Base-by-base conservation (phyloP, 2,329 filamentous ascomycete species). In the Claviceps cyperi region DNA sequence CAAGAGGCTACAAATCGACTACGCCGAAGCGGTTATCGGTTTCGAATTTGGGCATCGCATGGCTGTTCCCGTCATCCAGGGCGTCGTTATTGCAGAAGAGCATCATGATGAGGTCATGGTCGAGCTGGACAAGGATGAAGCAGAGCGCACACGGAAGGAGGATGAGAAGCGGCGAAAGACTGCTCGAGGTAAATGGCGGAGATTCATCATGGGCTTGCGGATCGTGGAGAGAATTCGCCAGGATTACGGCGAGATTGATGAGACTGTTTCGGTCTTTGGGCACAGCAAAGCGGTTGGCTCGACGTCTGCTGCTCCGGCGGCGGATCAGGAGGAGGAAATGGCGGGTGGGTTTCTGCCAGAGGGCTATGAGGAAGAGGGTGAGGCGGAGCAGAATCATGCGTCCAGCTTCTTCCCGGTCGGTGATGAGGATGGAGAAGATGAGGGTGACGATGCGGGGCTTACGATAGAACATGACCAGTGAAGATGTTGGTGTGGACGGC, bases 11-110 rank as follows among this genome's bases (percentile, higher is more conserved):
- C 80, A 80, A 4, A 84, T 97, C 38, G 89, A 96, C 61, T 94
- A 83, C 58, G 92, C 92, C 0, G 92, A 97, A 66, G 92, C 92
- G 1, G 92, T 95, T 2, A 90, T 90, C 0, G 92, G 88, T 1
- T 98, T 98, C 62, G 92, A 98, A 62, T 98, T 97, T 63, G 91
- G 91, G 0, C 84, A 92, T 58, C 84, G 92, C 53, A 90, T 92
- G 75, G 92, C 92, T 5, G 88, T 97, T 1, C 92, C 92, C 0
- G 81, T 96, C 0, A 84, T 97, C 28, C 84, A 86, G 49, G 92
- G 91, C 0, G 88, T 96, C 0, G 89, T 98, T 0, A 78, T 96
- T 1, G 87, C 91, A 0, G 77, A 81, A 54, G 90, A 94, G 65
- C 76, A 95, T 56, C 78, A 86, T 53, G 79, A 82, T 15, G 63